phyloP scores from a whole-genome alignment of 2,329 filamentous ascomycete genomes.

The Penicillium sp. region DNA sequence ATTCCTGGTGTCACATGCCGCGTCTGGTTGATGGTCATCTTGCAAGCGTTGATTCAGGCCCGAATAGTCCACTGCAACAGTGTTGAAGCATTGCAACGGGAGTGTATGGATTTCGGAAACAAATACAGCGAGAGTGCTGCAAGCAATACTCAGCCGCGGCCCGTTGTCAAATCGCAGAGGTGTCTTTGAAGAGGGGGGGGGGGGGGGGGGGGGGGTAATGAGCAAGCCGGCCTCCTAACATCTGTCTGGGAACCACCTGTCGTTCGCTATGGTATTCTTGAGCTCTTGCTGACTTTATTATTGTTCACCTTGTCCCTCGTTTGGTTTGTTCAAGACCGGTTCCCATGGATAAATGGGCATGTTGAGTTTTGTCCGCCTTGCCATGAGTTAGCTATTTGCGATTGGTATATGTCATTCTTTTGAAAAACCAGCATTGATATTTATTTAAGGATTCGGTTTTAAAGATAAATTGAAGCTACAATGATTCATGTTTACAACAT shows the following conservation, averaged over 20 bases:
- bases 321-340: too few relatives aligned
- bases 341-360: too few relatives aligned
- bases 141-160: constrained; percentile 11
- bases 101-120: constrained; percentile 19
- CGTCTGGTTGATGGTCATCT: constrained; percentile 19
- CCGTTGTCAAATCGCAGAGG: constrained; percentile 11
- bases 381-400: too few relatives aligned
- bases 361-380: too few relatives aligned
- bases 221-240: not conserved
- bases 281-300: too few relatives aligned
- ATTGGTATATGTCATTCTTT: too few relatives aligned
- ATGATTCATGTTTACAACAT: not conserved
- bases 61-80: constrained; percentile 15
- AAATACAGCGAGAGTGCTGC: constrained; percentile 8
- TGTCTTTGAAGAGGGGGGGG: constrained; percentile 11
- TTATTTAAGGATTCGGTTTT: not conserved
- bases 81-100: constrained; percentile 12
- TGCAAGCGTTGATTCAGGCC: constrained; percentile 11
- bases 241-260: not conserved
- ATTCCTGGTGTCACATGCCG: constrained; percentile 23
- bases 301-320: too few relatives aligned
- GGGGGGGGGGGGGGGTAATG: too few relatives aligned
- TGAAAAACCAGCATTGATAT: not conserved
- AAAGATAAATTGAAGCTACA: too few relatives aligned
- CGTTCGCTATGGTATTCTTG: not conserved